Conservation (phyloP, 192 early-diverging fungal genomes). For the Backusella tarrabulga region DNA sequence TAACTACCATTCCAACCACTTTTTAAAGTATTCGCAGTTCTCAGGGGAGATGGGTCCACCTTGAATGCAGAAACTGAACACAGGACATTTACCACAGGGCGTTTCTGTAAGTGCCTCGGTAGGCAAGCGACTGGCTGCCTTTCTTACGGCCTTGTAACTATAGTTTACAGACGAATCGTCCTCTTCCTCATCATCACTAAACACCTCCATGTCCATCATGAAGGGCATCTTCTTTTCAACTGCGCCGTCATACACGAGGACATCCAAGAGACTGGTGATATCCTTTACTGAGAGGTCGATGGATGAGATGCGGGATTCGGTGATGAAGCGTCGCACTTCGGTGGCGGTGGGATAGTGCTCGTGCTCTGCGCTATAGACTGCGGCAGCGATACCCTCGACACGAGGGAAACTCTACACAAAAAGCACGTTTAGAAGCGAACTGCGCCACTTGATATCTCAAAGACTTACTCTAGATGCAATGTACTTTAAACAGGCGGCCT, state of each 20-base stretch:
- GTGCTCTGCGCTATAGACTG: conserved; percentile 64
- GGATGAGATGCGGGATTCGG: conserved; percentile 64
- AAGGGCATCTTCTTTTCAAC: conserved; percentile 64
- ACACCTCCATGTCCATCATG: conserved; percentile 47
- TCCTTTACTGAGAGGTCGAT: conserved; percentile 72
- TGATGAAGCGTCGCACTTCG: conserved; percentile 71
- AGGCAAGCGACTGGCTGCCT: conserved; percentile 24
- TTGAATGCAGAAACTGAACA: conserved; percentile 71
- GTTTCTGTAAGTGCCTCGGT: conserved; percentile 67
- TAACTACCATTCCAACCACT: conserved; percentile 72
- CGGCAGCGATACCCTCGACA: conserved; percentile 38
- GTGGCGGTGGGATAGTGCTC: conserved; percentile 66
- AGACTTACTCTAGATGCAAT: conserved; percentile 57
- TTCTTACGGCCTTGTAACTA: conserved; percentile 73
- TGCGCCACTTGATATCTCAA: no score
- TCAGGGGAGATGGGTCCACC: conserved; percentile 73
- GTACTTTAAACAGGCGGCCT: conserved; percentile 68
- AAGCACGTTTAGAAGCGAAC: no score
- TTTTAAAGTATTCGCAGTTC: conserved; percentile 77
- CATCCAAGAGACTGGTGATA: conserved; percentile 77
- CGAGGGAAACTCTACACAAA: conserved; percentile 54
- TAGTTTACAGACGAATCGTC: conserved; percentile 49
- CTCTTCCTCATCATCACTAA: conserved; percentile 51
- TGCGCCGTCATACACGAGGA: conserved; percentile 85
- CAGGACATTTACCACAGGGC: conserved; percentile 88